Base-by-base conservation (phyloP, 1,139 yeast genomes). In the Casaregolazyma suthepensis region DNA sequence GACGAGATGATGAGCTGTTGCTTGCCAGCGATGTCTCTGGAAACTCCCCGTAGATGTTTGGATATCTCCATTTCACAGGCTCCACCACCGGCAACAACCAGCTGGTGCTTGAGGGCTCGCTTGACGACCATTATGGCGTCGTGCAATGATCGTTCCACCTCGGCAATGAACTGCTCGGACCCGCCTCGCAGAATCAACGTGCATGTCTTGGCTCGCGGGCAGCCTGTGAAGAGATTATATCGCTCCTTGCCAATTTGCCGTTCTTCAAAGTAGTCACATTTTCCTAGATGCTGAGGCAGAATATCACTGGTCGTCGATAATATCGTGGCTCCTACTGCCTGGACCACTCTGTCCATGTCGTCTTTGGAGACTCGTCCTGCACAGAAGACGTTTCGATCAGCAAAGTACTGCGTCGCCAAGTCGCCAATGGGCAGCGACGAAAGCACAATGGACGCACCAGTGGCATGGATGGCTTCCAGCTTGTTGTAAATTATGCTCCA, bases 41-140 rank as follows among this genome's bases (percentile, higher is more conserved):
- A 85, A 66, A 83, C 81, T 62, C 89, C 97, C 65, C 99, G 81
- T 63, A 94, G 78, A 68, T 86, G 82, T 68, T 83, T 88, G 45
- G 98, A 90, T 50, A 94, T 69, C 69, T 93, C 98, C 99, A 93
- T 94, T 71, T 93, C 99, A 60, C 91, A 87, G 47, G 99, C 99
- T 59, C 99, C 99, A 60, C 99, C 99, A 56, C 99, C 99, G 15
- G 96, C 98, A 57, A 93, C 99, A 60, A 94, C 83, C 38, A 81
- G 75, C 65, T 82, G 86, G 68, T 90, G 93, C 66, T 87, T 85
- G 48, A 93, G 83, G 1, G 98, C 96, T 65, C 99, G 81, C 74
- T 91, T 91, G 50, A 93, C 98, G 70, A 94, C 90, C 99, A 93
- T 93, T 52, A 93, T 90, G 51, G 99, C 99, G 73, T 93, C 99